phyloP scores from a whole-genome alignment of 306 rosid genomes.

The Ormosia semicastrata region DNA sequence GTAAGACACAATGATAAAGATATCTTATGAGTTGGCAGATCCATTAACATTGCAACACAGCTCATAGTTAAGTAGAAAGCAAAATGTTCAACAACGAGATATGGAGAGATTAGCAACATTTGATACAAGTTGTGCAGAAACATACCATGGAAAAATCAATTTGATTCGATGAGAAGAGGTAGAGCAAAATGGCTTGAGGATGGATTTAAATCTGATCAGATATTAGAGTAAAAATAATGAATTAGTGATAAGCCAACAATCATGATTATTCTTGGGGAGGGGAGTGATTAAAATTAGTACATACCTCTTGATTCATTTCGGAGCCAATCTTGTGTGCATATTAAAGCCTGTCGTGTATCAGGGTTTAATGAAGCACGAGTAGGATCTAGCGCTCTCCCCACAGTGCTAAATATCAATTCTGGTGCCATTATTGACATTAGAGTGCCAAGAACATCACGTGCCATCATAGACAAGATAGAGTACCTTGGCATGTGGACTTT shows the following conservation, averaged over 20 bases:
- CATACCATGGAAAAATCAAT: conserved; percentile 46
- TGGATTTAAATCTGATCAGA: conserved; percentile 60
- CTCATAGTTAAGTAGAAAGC: conserved; percentile 8
- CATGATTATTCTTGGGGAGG: neutral
- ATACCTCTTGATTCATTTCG: conserved; percentile 66
- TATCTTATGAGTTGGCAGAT: conserved; percentile 13
- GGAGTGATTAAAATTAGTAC: neutral
- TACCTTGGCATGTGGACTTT: conserved; percentile 96
- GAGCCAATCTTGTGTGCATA: conserved; percentile 95
- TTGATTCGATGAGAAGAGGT: conserved; percentile 53
- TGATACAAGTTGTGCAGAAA: conserved; percentile 9
- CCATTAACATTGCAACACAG: conserved; percentile 39
- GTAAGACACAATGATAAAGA: conserved; percentile 19
- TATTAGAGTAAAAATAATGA: neutral
- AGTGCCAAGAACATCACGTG: conserved; percentile 89
- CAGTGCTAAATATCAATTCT: conserved; percentile 60
- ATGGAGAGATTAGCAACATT: conserved; percentile 3
- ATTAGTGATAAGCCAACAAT: conserved; percentile 22
- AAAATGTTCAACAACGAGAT: neutral
- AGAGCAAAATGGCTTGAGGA: conserved; percentile 47
- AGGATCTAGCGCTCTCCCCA: conserved; percentile 73
- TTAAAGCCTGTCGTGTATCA: conserved; percentile 71
- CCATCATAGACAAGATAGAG: conserved; percentile 96
- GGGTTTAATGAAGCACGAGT: conserved; percentile 60
- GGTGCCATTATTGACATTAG: conserved; percentile 90